Base-by-base conservation (phyloP, 2,329 filamentous ascomycete genomes). In the Trichophyton benhamiae region DNA sequence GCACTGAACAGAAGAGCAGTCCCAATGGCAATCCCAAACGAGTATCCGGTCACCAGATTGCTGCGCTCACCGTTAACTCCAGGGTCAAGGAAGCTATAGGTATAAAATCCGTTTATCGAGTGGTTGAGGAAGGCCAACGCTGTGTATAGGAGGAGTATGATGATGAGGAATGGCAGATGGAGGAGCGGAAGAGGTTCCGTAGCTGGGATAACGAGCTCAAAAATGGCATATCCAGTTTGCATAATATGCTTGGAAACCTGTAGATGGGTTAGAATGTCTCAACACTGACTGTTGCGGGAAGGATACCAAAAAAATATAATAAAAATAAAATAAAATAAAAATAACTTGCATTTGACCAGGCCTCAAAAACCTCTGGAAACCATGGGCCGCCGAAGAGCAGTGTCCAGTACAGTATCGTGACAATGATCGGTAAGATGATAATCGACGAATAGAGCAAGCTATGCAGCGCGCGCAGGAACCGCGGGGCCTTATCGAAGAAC, bases 81-180 rank as follows among this genome's bases (percentile, higher is more conserved):
- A 1, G 84, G 79, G 70, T 95, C 80, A n/a, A 95, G 80, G 74
- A 95, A 95, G 62, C 68, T 71, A 75, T 95, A 95, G 0, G 87
- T 81, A 72, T 91, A 95, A 71, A 87, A 89, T 2, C 82, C 82
- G 71, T 90, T 79, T 0, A 84, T 85, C 3, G 82, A 83, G 63
- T 82, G 74, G 0, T 87, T 91, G 22, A 94, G 67, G 72, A 89
- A 95, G 0, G 88, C 89, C 15, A 95, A 75, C 0, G 77, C 82
- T 9, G 91, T 79, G 71, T 95, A 95, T 3, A 86, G 74, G 0
- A 82, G 83, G 48, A 95, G 79, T 5, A 94, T 72, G n/a, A 89
- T 61, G 65, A 91, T 74, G 13, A 91, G 77, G 69, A 83, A 85
- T 13, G 82, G 72, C n/a, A 89, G 72, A 68, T 91, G 85, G 22